phyloP scores from a whole-genome alignment of 805 yeast species.

The Barnettozyma siamensis region DNA sequence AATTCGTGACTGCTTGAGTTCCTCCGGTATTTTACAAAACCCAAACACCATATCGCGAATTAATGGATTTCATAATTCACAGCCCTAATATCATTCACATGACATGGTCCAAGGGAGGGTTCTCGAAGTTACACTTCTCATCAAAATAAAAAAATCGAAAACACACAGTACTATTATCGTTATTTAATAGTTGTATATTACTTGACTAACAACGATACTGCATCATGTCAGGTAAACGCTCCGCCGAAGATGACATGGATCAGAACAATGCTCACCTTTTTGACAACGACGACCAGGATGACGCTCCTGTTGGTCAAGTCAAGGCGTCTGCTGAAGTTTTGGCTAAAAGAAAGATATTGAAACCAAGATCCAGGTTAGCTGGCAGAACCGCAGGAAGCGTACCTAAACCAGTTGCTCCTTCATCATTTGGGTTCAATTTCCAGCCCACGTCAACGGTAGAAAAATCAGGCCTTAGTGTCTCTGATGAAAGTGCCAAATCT shows the following conservation, averaged over 20 bases:
- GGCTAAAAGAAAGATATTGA: conserved; percentile 64
- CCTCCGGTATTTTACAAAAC: no score
- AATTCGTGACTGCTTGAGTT: conserved; percentile 1
- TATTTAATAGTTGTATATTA: no score
- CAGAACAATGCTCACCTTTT: conserved; percentile 37
- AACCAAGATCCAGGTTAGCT: conserved; percentile 41
- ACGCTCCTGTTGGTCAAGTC: conserved; percentile 28
- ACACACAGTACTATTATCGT: no score
- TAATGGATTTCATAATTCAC: no score
- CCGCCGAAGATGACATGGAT: conserved; percentile 59
- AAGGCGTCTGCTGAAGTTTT: conserved; percentile 56
- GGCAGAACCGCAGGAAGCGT: conserved; percentile 9
- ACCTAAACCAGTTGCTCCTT: conserved; percentile 5
- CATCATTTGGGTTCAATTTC: conserved; percentile 8
- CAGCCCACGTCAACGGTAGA: not conserved
- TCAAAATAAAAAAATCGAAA: no score
- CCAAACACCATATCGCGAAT: conserved; percentile 1
- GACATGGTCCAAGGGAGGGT: no score
- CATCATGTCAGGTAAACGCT: conserved; percentile 57
- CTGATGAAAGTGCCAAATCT: conserved; percentile 3
- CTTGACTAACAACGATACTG: not conserved
- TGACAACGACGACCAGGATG: conserved; percentile 34
- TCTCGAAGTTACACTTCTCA: no score
- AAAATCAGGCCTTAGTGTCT: not conserved
- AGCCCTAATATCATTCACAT: no score